Conservation (phyloP, 2,329 filamentous ascomycete species). For the Rhynchosporium secalis region DNA sequence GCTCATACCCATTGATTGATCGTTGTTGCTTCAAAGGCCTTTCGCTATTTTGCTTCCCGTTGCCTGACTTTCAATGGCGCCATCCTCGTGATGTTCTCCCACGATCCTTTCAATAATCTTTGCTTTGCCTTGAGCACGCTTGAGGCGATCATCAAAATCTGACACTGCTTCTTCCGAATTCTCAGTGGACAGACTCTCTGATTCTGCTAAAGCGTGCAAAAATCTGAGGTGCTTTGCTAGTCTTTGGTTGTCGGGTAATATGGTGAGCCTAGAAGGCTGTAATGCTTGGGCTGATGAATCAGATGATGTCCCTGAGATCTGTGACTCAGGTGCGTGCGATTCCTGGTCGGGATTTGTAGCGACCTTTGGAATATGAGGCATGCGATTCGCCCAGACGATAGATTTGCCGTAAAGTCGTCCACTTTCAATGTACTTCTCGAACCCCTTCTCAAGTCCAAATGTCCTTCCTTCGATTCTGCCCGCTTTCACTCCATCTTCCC, state of each 20-base stretch:
- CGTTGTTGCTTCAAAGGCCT: not conserved
- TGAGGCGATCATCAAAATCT: constrained; percentile 87
- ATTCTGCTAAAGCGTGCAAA: constrained; percentile 77
- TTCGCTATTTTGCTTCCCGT: not conserved
- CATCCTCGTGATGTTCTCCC: constrained; percentile 43
- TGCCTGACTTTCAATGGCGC: not conserved
- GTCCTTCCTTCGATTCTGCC: constrained; percentile 86
- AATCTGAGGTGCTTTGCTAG: constrained; percentile 74
- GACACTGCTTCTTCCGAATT: constrained; percentile 89
- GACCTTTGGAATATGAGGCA: constrained; percentile 43
- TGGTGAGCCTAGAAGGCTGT: constrained; percentile 43
- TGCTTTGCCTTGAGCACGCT: constrained; percentile 77
- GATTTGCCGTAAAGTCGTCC: constrained; percentile 77
- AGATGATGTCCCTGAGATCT: constrained; percentile 1
- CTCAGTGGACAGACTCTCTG: constrained; percentile 71
- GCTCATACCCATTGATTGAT: not conserved
- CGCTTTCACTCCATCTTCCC: constrained; percentile 71
- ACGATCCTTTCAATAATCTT: constrained; percentile 79
- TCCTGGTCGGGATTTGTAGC: not conserved
- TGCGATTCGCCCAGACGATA: constrained; percentile 78
- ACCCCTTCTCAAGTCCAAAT: constrained; percentile 89
- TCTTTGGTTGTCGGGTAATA: constrained; percentile 57
- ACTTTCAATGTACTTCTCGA: constrained; percentile 84
- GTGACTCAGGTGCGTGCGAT: not conserved
- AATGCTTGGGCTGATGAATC: not conserved